Percentiles rank a stretch among this genome's conserved stretches.
Evolutionary conservation across 371 early-diverging fungal genomes (phyloP).

Genomic region (Chytridium lagenaria): DNA sequence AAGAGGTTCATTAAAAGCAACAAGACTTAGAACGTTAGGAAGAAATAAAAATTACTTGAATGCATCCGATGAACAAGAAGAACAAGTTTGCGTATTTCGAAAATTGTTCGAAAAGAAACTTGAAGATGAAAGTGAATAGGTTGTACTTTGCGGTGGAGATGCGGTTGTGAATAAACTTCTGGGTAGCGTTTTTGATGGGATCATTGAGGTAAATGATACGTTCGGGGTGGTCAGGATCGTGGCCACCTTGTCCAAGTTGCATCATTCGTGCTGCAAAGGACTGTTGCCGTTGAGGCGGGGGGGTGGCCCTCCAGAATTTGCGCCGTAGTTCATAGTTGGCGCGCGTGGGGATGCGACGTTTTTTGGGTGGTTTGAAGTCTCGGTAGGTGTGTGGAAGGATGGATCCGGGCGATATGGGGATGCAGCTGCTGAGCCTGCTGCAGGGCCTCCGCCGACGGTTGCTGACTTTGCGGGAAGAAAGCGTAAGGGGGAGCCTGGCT

Average conservation of each 20-base stretch:
- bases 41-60: conserved; percentile 52
- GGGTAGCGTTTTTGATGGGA: conserved; percentile 68
- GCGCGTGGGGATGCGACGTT: neutral
- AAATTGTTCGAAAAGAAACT: conserved; percentile 88
- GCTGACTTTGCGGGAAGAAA: conserved; percentile 17
- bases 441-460: neutral
- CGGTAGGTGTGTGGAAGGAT: neutral
- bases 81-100: conserved; percentile 85
- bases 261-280: conserved; percentile 13
- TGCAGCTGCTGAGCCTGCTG: neutral
- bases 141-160: conserved; percentile 88
- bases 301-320: neutral
- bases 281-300: neutral
- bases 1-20: neutral
- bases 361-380: neutral
- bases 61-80: conserved; percentile 80
- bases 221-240: conserved; percentile 20
- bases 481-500: conserved; percentile 9
- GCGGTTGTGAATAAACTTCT: conserved; percentile 75
- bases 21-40: neutral
- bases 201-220: conserved; percentile 88
- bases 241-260: conserved; percentile 15
- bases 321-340: neutral
- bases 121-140: conserved; percentile 79
- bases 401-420: conserved; percentile 19